phyloP scores from a whole-genome alignment of 208 protist genomes.

The Leishmania tropica region DNA sequence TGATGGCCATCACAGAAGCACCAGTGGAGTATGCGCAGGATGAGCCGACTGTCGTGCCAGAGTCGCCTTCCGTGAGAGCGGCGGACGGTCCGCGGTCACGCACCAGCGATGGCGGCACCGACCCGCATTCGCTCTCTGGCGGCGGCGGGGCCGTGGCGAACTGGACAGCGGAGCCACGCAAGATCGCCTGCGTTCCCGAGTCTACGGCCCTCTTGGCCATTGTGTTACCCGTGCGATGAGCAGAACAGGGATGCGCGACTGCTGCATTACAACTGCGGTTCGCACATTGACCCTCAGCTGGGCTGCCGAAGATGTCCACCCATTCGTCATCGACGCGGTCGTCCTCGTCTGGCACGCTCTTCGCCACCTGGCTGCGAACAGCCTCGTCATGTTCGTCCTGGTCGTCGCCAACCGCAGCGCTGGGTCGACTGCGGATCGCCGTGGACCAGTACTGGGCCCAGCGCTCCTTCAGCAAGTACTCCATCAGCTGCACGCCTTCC shows the following conservation, averaged over 20 bases:
- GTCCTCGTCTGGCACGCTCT: not conserved
- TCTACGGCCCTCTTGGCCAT: not conserved
- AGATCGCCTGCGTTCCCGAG: not conserved
- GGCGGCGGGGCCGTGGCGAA: conserved; percentile 30
- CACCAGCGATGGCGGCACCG: conserved; percentile 15
- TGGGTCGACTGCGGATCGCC: conserved; percentile 10
- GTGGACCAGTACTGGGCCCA: conserved; percentile 53
- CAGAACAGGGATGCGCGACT: not conserved
- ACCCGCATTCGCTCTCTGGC: conserved; percentile 24
- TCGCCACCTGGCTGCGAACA: not conserved
- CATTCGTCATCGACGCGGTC: not conserved
- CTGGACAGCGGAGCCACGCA: conserved; percentile 15
- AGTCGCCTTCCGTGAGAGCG: not conserved
- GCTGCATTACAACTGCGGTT: not conserved
- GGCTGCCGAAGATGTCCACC: not conserved
- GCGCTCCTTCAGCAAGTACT: conserved; percentile 52
- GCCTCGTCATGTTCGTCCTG: conserved; percentile 2
- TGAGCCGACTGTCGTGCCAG: not conserved
- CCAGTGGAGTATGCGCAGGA: too few relatives aligned
- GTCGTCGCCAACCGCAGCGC: not conserved
- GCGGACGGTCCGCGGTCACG: not conserved
- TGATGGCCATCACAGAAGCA: not conserved
- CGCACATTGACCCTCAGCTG: too few relatives aligned
- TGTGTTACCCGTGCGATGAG: not conserved
- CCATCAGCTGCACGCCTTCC: conserved; percentile 76